Evolutionary conservation across 495 filamentous ascomycete genomes (phyloP).

Genomic region (Annulohypoxylon stygium): DNA sequence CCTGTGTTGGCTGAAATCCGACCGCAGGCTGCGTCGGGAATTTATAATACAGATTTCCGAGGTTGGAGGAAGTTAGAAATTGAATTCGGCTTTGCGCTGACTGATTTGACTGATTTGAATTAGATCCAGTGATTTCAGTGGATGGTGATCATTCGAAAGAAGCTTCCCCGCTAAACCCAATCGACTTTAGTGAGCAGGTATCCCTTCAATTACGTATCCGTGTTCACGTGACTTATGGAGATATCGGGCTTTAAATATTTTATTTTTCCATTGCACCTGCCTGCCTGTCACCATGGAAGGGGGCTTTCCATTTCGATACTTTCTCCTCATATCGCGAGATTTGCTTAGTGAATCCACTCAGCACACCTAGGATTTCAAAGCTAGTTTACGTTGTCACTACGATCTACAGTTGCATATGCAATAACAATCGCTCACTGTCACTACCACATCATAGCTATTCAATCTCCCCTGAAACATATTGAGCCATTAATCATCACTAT

Average conservation of each 20-base stretch:
- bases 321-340: neutral
- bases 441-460: neutral
- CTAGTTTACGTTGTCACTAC: neutral
- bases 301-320: too few species aligned
- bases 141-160: constrained; percentile 37
- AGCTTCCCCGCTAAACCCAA: constrained; percentile 25
- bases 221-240: neutral
- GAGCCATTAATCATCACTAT: neutral
- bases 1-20: constrained; percentile 4
- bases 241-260: neutral
- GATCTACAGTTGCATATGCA: neutral
- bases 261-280: too few species aligned
- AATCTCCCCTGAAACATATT: neutral
- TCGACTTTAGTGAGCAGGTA: neutral
- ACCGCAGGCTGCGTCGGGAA: constrained; percentile 9
- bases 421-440: neutral
- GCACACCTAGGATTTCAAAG: neutral
- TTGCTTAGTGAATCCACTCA: neutral
- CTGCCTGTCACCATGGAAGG: too few species aligned
- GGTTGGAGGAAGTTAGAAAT: constrained; percentile 24
- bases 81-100: constrained; percentile 32
- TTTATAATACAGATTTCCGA: neutral
- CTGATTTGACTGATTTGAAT: constrained; percentile 21
- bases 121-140: constrained; percentile 2
- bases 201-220: neutral